Percentiles rank a stretch among this genome's conserved stretches.
Conservation (phyloP, 2,329 filamentous ascomycete species). For the Sporothrix globosa region DNA sequence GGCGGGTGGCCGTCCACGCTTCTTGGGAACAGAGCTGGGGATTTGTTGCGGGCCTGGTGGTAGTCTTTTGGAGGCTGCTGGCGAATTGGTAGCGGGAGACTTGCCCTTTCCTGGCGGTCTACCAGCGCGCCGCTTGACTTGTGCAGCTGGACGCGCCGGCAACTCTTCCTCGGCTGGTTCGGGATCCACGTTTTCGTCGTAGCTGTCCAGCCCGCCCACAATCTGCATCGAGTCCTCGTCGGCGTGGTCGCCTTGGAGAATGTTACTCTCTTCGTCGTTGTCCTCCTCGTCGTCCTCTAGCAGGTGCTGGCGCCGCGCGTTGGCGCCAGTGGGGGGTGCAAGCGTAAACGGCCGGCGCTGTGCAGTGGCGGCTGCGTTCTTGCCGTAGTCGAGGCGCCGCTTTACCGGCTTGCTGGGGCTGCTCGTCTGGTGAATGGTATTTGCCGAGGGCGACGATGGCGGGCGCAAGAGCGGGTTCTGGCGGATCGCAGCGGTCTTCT, state of each 20-base stretch:
- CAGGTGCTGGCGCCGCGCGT: conserved; percentile 24
- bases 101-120: conserved; percentile 38
- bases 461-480: conserved; percentile 59
- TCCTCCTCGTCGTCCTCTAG: conserved; percentile 39
- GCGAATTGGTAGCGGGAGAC: conserved; percentile 31
- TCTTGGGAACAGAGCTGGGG: conserved; percentile 1
- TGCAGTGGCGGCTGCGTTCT: conserved; percentile 37
- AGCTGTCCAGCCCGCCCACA: conserved; percentile 39
- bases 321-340: conserved; percentile 8
- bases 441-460: conserved; percentile 53
- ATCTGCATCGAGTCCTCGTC: conserved; percentile 51
- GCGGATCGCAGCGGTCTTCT: conserved; percentile 29
- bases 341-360: conserved; percentile 36
- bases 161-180: conserved; percentile 37
- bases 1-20: conserved; percentile 30
- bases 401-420: conserved; percentile 51
- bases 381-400: conserved; percentile 58
- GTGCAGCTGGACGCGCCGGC: conserved; percentile 12
- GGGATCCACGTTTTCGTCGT: conserved; percentile 10
- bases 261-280: conserved; percentile 36
- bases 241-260: conserved; percentile 35
- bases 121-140: conserved; percentile 36
- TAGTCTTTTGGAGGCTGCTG: conserved; percentile 15
- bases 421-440: conserved; percentile 38
- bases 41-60: conserved; percentile 26